Conservation (phyloP, 139 green algal species). For the Chlorella sp. region DNA sequence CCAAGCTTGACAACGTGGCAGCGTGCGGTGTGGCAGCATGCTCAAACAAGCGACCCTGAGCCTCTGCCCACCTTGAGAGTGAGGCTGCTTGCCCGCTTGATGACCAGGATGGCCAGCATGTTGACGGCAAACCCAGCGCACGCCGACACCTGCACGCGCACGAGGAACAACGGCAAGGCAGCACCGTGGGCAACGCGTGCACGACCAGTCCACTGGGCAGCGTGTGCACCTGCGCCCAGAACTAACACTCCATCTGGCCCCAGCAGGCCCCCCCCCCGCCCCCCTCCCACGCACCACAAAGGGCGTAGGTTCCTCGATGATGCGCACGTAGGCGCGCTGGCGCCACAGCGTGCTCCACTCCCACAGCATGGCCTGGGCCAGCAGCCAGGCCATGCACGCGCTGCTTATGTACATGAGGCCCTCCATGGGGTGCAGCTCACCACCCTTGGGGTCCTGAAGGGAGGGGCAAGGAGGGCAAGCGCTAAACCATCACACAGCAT, state of each 20-base stretch:
- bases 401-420: conserved; percentile 66
- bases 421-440: conserved; percentile 70
- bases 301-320: conserved; percentile 4
- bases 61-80: conserved; percentile 63
- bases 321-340: background rate
- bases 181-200: no score
- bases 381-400: background rate
- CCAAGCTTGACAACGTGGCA: background rate
- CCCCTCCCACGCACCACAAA: no score
- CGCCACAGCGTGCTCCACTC: conserved; percentile 9
- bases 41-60: no score
- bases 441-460: background rate
- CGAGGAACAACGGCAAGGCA: no score
- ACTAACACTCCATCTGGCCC: no score
- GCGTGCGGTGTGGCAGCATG: background rate
- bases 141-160: conserved; percentile 25
- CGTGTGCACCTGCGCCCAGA: no score
- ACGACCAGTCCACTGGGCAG: no score
- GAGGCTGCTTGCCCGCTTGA: conserved; percentile 58
- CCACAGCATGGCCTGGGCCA: conserved; percentile 11
- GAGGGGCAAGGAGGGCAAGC: no score
- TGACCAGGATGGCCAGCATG: conserved; percentile 67
- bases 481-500: no score
- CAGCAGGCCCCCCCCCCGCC: no score
- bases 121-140: conserved; percentile 74